A percentile compares a stretch with the other conserved stretches of the same genome.
These are phyloP conservation scores for Zymoseptoria pseudotritici DNA, from an alignment of 2,329 filamentous ascomycete species.

Conservation along the genomic window DNA sequence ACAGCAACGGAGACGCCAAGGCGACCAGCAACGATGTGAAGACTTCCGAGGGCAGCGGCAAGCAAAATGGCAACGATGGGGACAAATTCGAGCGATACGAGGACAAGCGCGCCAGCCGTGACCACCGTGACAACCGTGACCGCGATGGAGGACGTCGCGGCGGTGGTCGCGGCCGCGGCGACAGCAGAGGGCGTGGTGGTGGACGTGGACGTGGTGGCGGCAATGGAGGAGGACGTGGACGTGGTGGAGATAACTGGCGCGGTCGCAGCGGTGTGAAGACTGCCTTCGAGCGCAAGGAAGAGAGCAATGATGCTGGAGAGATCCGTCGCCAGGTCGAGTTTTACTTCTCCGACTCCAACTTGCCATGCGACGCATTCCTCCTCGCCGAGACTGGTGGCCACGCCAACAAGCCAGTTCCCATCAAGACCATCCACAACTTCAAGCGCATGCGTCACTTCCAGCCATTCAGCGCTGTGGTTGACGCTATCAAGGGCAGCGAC, in stretches of 20 bases:
- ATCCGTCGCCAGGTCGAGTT: slow-evolving; percentile 94
- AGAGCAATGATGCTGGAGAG: slow-evolving; percentile 67
- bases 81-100: slow-evolving; percentile 14
- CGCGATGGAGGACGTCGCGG: slow-evolving; percentile 9
- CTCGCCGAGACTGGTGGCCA: slow-evolving; percentile 69
- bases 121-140: slow-evolving; percentile 12
- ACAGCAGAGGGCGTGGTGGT: slow-evolving; percentile 10
- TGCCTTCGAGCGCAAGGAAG: slow-evolving; percentile 45
- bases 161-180: slow-evolving; percentile 8
- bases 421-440: slow-evolving; percentile 75
- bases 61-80: slow-evolving; percentile 10
- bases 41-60: slow-evolving; percentile 9
- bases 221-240: slow-evolving; percentile 8
- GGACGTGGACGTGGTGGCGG: slow-evolving; percentile 7
- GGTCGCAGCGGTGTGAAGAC: slow-evolving; percentile 15
- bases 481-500: slow-evolving; percentile 70
- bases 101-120: slow-evolving; percentile 2
- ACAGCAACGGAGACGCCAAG: slow-evolving; percentile 12
- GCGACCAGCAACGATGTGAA: slow-evolving; percentile 11
- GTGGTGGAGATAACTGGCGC: slow-evolving; percentile 7
- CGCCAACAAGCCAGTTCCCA: slow-evolving; percentile 71
- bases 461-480: slow-evolving; percentile 74
- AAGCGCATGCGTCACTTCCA: slow-evolving; percentile 95
- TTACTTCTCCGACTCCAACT: slow-evolving; percentile 89
- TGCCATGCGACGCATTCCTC: slow-evolving; percentile 82